Conservation (phyloP, 306 rosid genomes). For the Vigna nakashimae region DNA sequence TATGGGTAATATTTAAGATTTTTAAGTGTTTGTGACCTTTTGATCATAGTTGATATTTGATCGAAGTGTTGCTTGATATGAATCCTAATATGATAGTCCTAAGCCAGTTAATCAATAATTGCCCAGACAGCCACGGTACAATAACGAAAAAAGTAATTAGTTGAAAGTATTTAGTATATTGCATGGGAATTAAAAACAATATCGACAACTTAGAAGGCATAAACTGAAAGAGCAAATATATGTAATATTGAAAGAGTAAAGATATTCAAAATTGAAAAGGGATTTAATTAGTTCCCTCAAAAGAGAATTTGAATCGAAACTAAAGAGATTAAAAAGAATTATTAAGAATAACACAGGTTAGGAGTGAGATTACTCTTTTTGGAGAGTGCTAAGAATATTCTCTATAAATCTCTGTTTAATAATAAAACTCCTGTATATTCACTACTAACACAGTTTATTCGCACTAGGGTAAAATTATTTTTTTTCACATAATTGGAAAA, state of each 20-base stretch:
- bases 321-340: neutral
- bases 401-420: neutral
- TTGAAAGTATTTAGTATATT: neutral
- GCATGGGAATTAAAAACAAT: neutral
- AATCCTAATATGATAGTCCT: no score
- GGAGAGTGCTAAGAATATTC: neutral
- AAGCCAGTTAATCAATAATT: no score
- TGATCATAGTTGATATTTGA: no score
- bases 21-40: no score
- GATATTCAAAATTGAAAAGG: no score
- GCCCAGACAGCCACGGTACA: no score
- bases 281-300: neutral
- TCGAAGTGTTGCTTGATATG: no score
- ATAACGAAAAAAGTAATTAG: neutral
- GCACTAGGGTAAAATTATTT: neutral
- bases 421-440: neutral
- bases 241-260: neutral
- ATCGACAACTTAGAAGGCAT: neutral
- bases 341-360: neutral
- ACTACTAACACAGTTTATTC: neutral
- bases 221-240: neutral
- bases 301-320: neutral
- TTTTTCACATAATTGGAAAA: neutral
- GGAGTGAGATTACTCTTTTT: neutral
- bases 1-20: no score